These are phyloP conservation scores for Achaetomiella virescens DNA, from an alignment of 495 filamentous ascomycete species.

Conservation along the genomic window DNA sequence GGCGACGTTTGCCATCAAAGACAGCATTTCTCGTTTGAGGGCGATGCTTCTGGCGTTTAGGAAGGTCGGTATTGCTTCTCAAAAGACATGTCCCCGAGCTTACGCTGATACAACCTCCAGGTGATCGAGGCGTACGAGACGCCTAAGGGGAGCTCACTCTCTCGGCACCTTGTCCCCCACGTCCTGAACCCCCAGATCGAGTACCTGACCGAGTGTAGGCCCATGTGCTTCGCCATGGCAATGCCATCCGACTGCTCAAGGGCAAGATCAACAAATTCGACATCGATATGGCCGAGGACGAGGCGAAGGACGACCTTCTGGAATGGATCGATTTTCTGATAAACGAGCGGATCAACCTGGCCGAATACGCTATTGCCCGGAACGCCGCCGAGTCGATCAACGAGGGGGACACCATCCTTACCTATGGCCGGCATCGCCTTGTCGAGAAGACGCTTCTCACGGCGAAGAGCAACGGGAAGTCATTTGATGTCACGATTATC, in stretches of 20 bases:
- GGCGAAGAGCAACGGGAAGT: slow-evolving; percentile 53
- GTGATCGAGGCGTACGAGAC: slow-evolving; percentile 90
- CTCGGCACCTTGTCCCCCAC: slow-evolving; percentile 87
- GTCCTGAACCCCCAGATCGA: slow-evolving; percentile 89
- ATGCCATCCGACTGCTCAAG: slow-evolving; percentile 91
- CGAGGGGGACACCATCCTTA: slow-evolving; percentile 76
- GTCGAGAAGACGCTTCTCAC: slow-evolving; percentile 70
- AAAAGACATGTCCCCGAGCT: not conserved
- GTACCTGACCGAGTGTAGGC: slow-evolving; percentile 84
- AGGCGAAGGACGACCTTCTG: slow-evolving; percentile 69
- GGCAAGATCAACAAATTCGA: slow-evolving; percentile 79
- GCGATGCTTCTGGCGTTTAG: slow-evolving; percentile 86
- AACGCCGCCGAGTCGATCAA: slow-evolving; percentile 65
- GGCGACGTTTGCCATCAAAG: slow-evolving; percentile 80
- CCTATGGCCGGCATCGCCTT: slow-evolving; percentile 81
- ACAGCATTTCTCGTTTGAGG: slow-evolving; percentile 82
- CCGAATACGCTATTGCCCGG: slow-evolving; percentile 74
- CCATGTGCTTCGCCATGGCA: slow-evolving; percentile 89
- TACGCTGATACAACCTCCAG: slow-evolving; percentile 36
- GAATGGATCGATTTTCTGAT: slow-evolving; percentile 85
- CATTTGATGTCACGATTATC: slow-evolving; percentile 77
- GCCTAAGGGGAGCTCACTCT: slow-evolving; percentile 71
- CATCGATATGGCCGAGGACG: slow-evolving; percentile 67
- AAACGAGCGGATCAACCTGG: slow-evolving; percentile 78
- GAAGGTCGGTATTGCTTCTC: slow-evolving; percentile 48